Evolutionary conservation across 164 flowering plant genomes (phyloP), one percentile per base, ranked within the genome.

Genomic region (Kalanchoe fedtschenkoi): DNA sequence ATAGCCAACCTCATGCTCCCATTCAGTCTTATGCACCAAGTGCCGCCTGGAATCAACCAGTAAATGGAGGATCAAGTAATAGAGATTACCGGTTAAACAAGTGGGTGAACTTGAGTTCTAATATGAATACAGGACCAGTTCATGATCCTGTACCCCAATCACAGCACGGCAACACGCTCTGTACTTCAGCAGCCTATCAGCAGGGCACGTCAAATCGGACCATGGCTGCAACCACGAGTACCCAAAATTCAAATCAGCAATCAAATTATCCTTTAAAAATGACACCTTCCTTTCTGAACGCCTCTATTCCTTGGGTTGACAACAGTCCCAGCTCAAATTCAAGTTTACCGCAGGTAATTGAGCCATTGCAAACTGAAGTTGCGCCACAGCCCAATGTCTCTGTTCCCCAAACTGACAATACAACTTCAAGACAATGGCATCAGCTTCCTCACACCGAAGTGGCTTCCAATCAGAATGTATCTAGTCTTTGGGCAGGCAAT

Each of bases 11-110:
- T 14, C 39, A 61, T 61, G 33, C 35, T 17, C 38, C 17, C 26
- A 64, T 59, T 66, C 70, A 3, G 37, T 47, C 42, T 34, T 53
- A 37, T 55, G 53, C 42, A 62, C 6, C 74, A 62, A 69, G 60
- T 6, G 57, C 34, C 16, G 38, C 4, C 61, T 38, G 63, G 67
- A 38, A 51, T 60, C 38, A 41, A 46, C 47, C 51, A 47, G 15
- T 22, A 8, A 4, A 29, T 22, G 26, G 54, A 6, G 54, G 24
- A 22, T 47, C 54, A 22, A 9, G 9, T 15, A 47, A 47, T 14
- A 22, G 30, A 22, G 54, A 47, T 47, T 47, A 47, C 29, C 54
- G 8, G 6, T 3, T 4, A 24, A 34, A 21, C 37, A 60, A 44
- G 62, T 62, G 22, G 67, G 70, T 34, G 42, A 37, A 24, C 15